These are phyloP conservation scores for Debaryomyces castellii DNA, from an alignment of 805 yeast genomes.

Conservation along the genomic window DNA sequence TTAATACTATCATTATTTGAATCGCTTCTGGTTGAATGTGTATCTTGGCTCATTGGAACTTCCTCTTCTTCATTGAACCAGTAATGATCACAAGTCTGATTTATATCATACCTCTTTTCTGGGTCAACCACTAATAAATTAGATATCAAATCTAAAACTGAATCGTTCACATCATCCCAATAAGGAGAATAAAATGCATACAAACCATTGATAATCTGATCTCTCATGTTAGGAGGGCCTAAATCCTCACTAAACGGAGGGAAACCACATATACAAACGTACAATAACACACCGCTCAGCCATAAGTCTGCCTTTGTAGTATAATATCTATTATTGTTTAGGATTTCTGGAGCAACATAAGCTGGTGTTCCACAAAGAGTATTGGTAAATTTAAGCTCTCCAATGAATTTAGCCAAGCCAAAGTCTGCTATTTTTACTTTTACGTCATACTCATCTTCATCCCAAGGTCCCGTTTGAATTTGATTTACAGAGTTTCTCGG, in stretches of 20 bases:
- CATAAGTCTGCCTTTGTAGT: conserved; percentile 76
- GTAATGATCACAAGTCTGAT: conserved; percentile 37
- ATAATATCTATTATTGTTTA: conserved; percentile 55
- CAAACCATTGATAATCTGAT: conserved; percentile 65
- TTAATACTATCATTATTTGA: conserved; percentile 3
- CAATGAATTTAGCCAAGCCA: conserved; percentile 70
- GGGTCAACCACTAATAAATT: conserved; percentile 58
- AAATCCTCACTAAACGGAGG: conserved; percentile 84
- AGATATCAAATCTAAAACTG: conserved; percentile 64
- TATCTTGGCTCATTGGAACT: background rate
- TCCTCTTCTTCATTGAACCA: conserved; percentile 37
- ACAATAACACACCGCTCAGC: conserved; percentile 78
- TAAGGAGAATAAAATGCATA: conserved; percentile 78
- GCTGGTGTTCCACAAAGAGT: conserved; percentile 88
- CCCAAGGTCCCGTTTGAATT: conserved; percentile 55
- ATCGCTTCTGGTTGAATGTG: background rate
- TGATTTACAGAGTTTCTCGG: conserved; percentile 32
- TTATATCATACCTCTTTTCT: conserved; percentile 39
- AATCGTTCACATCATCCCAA: conserved; percentile 71
- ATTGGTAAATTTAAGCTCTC: conserved; percentile 70
- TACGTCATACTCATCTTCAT: conserved; percentile 57
- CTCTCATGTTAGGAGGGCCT: conserved; percentile 77
- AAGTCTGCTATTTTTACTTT: conserved; percentile 79
- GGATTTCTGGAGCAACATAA: conserved; percentile 81
- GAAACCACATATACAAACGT: conserved; percentile 79